These are phyloP conservation scores for Pneumocystis murina DNA, from an alignment of 1,139 yeast genomes.

Conservation along the genomic window DNA sequence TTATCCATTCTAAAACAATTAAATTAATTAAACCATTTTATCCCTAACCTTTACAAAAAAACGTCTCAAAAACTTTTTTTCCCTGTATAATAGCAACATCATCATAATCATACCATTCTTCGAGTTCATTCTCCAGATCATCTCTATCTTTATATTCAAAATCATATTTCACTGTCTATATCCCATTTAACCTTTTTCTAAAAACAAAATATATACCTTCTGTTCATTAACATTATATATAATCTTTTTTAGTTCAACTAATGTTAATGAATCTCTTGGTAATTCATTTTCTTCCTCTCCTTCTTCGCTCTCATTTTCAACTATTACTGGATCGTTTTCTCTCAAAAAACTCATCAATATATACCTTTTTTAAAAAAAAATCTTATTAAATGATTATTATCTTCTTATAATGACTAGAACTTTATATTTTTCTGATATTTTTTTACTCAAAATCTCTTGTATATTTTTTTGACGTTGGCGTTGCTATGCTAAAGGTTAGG, in stretches of 20 bases:
- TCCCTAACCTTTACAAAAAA: constrained; percentile 17
- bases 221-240: not conserved
- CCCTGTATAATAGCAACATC: constrained; percentile 21
- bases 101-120: constrained; percentile 25
- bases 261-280: constrained; percentile 6
- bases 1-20: not conserved
- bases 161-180: constrained; percentile 18
- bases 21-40: not conserved
- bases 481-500: too few species aligned
- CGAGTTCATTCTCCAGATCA: constrained; percentile 18
- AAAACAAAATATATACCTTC: not conserved
- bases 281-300: not conserved
- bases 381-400: too few species aligned
- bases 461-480: too few species aligned
- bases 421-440: too few species aligned
- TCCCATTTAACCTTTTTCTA: not conserved
- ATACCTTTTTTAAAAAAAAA: too few species aligned
- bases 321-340: not conserved
- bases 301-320: not conserved
- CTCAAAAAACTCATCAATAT: not conserved
- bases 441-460: too few species aligned
- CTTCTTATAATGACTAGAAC: too few species aligned
- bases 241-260: constrained; percentile 4
- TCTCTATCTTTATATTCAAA: constrained; percentile 21
- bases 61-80: constrained; percentile 4